Evolutionary conservation across 2,329 filamentous ascomycete genomes (phyloP).

Genomic region (Botrytis medusae): DNA sequence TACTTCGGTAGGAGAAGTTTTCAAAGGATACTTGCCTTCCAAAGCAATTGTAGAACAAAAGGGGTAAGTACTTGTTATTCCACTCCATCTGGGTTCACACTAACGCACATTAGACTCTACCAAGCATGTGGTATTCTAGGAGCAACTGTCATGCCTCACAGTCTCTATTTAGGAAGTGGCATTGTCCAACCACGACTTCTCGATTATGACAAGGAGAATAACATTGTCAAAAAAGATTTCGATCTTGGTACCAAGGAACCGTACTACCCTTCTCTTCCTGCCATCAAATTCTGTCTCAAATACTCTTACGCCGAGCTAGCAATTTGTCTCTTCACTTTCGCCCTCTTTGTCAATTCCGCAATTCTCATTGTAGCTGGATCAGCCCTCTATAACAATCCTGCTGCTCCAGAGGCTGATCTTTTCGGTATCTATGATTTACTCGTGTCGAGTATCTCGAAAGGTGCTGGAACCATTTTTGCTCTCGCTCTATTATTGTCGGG

Average conservation of each 20-base stretch:
- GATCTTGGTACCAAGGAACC: slow-evolving; percentile 47
- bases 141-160: slow-evolving; percentile 73
- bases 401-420: slow-evolving; percentile 69
- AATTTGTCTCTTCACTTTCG: slow-evolving; percentile 76
- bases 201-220: slow-evolving; percentile 60
- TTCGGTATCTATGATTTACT: slow-evolving; percentile 79
- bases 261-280: slow-evolving; percentile 69
- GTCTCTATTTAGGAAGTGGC: slow-evolving; percentile 66
- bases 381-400: slow-evolving; percentile 60
- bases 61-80: slow-evolving; percentile 43
- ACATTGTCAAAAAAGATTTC: slow-evolving; percentile 44
- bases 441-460: slow-evolving; percentile 65
- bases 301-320: slow-evolving; percentile 71
- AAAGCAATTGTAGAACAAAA: slow-evolving; percentile 55
- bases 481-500: slow-evolving; percentile 78
- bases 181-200: slow-evolving; percentile 66
- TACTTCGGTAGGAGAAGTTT: slow-evolving; percentile 57
- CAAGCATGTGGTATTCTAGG: slow-evolving; percentile 76
- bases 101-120: slow-evolving; percentile 50
- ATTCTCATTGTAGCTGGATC: slow-evolving; percentile 82
- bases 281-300: slow-evolving; percentile 72
- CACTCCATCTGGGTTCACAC: not conserved
- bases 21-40: slow-evolving; percentile 65
- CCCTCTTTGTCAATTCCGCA: slow-evolving; percentile 79
- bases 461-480: slow-evolving; percentile 80